Evolutionary conservation across 139 green algal genomes (phyloP).

Genomic region (Eudorina sp.): DNA sequence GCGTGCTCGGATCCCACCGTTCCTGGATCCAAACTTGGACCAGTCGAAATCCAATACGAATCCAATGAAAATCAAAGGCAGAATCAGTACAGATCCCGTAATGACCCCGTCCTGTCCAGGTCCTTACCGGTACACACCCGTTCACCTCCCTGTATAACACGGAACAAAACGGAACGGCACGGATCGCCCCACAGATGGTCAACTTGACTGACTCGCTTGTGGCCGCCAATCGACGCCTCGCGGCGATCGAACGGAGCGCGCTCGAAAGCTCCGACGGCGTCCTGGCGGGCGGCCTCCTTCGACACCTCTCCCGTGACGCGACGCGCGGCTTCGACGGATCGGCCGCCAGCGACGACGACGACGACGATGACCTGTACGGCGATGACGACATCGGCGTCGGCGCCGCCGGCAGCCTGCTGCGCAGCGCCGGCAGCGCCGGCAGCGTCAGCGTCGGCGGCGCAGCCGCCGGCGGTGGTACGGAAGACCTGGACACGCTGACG

Average conservation of each 20-base stretch:
- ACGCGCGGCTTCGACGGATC: background rate
- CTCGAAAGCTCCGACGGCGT: background rate
- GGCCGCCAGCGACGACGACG: background rate
- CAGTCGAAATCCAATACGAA: no score
- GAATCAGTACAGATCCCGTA: no score
- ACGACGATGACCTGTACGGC: background rate
- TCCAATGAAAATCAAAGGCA: no score
- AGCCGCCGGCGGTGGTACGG: background rate
- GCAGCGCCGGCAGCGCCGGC: background rate
- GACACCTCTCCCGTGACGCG: background rate
- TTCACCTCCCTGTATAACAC: no score
- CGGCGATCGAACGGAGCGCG: slow-evolving; percentile 12
- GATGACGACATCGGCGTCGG: background rate
- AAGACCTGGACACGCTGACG: background rate
- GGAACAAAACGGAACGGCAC: background rate
- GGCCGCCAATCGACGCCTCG: slow-evolving; percentile 10
- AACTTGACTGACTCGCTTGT: background rate
- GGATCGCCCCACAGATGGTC: background rate
- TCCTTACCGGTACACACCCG: no score
- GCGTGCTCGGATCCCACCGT: no score
- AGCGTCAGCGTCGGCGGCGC: background rate
- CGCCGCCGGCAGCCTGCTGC: background rate
- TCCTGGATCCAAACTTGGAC: no score
- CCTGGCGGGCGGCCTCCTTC: background rate
- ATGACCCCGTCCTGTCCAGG: no score